Base-by-base conservation (phyloP, 2,329 filamentous ascomycete genomes). In the Nemania sp. region DNA sequence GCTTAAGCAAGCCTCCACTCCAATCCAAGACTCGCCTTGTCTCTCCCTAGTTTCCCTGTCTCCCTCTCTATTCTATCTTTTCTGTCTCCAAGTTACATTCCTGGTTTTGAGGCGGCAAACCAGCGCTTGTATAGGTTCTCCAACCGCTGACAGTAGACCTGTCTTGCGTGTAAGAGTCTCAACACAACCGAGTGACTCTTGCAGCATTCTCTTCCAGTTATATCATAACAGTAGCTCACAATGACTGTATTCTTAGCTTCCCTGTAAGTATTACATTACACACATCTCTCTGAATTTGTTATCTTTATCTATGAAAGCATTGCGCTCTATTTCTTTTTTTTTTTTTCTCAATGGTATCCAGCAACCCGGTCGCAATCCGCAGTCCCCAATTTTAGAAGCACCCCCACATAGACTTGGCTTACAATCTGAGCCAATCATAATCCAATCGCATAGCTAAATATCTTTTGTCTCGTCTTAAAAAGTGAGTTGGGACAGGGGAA, bases 191-290 rank as follows among this genome's bases (percentile, higher is more conserved):
- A 32, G n/a, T 57, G 8, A 41, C 11, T 38, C n/a, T 55, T 32
- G 20, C n/a, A 45, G 8, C 38, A 13, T 20, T 54, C 20, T 26
- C 58, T 43, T 27, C 43, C 27, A 32, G 35, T 45, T 45, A 13
- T 18, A 43, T 29, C 38, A 10, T 15, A 45, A 32, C 35, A 56
- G 35, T 56, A 64, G 75, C 72, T 74, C 80, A 81, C 56, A 70
- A 85, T 85, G 83, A 86, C 83, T 13, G 81, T 85, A 72, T 86
- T 86, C 69, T 79, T 87, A 68, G 84, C 82, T 67, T 84, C 82
- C n/a, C 76, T 84, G 82, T 84, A 79, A 80, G 82, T 79, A 24
- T 24, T n/a, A 64, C 26, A 27, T 61, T 68, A 52, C n/a, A 45
- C 26, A 6, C 41, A 26, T 38, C 24, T 18, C 18, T 3, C 7